A percentile compares a stretch with the other conserved stretches of the same genome.
Evolutionary conservation across 345 rosid species (phyloP).

Genomic region (Reutealis trisperma): DNA sequence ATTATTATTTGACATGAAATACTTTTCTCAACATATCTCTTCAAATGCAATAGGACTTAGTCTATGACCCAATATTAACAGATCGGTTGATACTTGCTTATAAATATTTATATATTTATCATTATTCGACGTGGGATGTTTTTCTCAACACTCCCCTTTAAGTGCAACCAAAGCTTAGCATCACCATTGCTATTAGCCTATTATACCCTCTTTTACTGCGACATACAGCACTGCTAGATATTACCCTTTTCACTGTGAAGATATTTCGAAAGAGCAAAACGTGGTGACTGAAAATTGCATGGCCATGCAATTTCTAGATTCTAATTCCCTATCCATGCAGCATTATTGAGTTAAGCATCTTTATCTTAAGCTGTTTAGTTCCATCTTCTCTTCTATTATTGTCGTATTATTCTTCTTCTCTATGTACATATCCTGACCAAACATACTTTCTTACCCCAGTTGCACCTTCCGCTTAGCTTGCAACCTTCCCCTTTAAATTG

Average conservation of each 20-base stretch:
- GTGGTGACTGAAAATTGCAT: conserved; percentile 26
- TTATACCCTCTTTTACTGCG: background rate
- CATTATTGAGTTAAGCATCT: conserved; percentile 71
- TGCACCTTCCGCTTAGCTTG: conserved; percentile 32
- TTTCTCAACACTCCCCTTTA: too few species aligned
- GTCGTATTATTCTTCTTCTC: conserved; percentile 37
- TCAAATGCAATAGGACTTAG: too few species aligned
- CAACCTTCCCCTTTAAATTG: conserved; percentile 30
- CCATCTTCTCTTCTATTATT: conserved; percentile 49
- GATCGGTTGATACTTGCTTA: too few species aligned
- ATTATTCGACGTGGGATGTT: too few species aligned
- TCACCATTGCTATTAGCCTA: too few species aligned
- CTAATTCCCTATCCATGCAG: conserved; percentile 46
- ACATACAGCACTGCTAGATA: background rate
- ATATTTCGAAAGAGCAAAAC: conserved; percentile 11
- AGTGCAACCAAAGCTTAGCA: too few species aligned
- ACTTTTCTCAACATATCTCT: too few species aligned
- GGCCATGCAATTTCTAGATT: conserved; percentile 34
- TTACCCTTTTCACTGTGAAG: background rate
- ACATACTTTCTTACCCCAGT: conserved; percentile 42
- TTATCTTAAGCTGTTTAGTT: conserved; percentile 39
- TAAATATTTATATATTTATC: too few species aligned
- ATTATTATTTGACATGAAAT: too few species aligned
- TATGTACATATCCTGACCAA: conserved; percentile 33
- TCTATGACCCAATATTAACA: too few species aligned